These are phyloP conservation scores for Podaxis sp. DNA, from an alignment of 768 basidiomycete species.

Conservation along the genomic window DNA sequence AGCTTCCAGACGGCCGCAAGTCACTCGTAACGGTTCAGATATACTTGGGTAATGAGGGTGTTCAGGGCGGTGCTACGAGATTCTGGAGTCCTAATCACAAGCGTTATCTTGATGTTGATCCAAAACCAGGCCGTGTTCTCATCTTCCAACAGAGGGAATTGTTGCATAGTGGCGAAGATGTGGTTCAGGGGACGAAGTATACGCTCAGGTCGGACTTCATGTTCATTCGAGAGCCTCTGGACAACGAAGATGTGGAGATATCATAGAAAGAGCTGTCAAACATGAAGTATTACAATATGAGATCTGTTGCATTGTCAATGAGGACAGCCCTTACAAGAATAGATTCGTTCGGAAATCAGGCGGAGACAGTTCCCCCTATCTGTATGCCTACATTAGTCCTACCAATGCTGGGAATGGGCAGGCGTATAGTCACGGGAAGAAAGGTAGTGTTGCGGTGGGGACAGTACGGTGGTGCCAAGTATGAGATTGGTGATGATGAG, in stretches of 20 bases:
- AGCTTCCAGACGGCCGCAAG: constrained; percentile 36
- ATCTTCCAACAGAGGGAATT: constrained; percentile 45
- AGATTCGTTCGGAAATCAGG: no score
- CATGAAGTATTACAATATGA: neutral
- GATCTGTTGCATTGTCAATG: neutral
- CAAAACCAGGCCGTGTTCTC: constrained; percentile 41
- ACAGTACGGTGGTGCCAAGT: neutral
- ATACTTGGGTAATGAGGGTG: constrained; percentile 40
- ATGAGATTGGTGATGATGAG: constrained; percentile 5
- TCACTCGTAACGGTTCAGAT: constrained; percentile 44
- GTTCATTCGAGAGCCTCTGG: constrained; percentile 22
- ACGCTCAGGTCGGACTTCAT: constrained; percentile 43
- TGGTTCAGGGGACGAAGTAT: constrained; percentile 38
- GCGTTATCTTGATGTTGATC: constrained; percentile 38
- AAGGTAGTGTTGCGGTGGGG: neutral
- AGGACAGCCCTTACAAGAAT: no score
- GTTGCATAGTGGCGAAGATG: constrained; percentile 43
- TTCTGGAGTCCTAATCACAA: constrained; percentile 30
- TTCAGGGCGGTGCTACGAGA: constrained; percentile 42
- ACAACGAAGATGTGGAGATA: neutral
- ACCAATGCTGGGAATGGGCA: constrained; percentile 1
- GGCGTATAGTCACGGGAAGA: neutral
- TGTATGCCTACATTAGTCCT: neutral
- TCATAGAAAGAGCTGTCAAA: neutral
- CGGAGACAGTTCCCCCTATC: no score